Base-by-base conservation (phyloP, 2,329 filamentous ascomycete species). In the Fusarium sp. region DNA sequence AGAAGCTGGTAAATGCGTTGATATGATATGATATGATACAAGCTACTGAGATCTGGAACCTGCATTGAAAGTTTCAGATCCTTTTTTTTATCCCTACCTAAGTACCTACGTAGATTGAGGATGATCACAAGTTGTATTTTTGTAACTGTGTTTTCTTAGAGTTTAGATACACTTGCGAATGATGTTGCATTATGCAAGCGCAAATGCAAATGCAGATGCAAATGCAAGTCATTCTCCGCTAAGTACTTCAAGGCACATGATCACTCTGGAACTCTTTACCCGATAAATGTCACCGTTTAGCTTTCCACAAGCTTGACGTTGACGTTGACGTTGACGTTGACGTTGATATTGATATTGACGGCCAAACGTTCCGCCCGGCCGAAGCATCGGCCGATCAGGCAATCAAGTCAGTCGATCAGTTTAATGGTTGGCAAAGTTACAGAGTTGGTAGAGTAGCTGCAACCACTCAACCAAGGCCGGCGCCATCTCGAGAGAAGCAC, bases 111-210 rank as follows among this genome's bases (percentile, higher is more conserved):
- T 28, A 30, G 45, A 58, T 14, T 30, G 18, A 47, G 25, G 34
- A 30, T 32, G 27, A 11, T 27, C 20, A 37, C 34, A 37, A 37
- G 34, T 37, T 37, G 34, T n/a, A 11, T n/a, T 37, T 37, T 37
- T 37, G 34, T 37, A 37, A 37, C 3, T 6, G 34, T 3, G 34
- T 11, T 37, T 37, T 18, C 12, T 40, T 25, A 37, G 30, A n/a
- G 32, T 32, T 57, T 69, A 54, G 47, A 59, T 47, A 65, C 28
- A 50, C 46, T 53, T 59, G 51, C 59, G 65, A 45, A 66, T 66
- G 58, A 68, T 57, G 51, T 64, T 64, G 59, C 55, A 68, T 66
- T 23, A 63, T 47, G 55, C 49, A 48, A 28, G 11, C 11, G 27
- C 27, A 27, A 27, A 10, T 27, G 27, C 27, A 27, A 47, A 63